These are phyloP conservation scores for Geotrichum ghanense DNA, from an alignment of 805 yeast species.

Conservation along the genomic window DNA sequence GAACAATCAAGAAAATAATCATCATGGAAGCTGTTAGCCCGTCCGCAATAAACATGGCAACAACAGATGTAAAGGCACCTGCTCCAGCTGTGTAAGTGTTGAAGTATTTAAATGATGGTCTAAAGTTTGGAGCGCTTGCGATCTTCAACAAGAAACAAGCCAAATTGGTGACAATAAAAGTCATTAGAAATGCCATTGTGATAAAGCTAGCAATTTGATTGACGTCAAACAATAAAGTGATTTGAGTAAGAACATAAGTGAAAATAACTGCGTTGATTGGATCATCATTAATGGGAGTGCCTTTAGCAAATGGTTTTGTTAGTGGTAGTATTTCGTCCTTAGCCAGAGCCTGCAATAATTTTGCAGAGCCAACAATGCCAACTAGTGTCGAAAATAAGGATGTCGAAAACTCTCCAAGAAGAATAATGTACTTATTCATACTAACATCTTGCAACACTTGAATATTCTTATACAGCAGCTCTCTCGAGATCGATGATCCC, in stretches of 20 bases:
- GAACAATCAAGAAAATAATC: constrained; percentile 47
- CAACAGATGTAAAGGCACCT: constrained; percentile 59
- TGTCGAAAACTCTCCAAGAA: constrained; percentile 86
- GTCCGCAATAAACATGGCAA: constrained; percentile 92
- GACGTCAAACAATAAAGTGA: constrained; percentile 79
- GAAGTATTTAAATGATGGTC: constrained; percentile 90
- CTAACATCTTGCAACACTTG: constrained; percentile 79
- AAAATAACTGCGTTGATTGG: constrained; percentile 56
- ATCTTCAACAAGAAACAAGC: constrained; percentile 84
- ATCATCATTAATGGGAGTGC: constrained; percentile 35
- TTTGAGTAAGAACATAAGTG: constrained; percentile 76
- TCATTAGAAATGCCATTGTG: constrained; percentile 95
- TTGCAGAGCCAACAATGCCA: constrained; percentile 93
- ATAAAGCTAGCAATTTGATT: constrained; percentile 91
- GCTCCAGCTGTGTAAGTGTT: constrained; percentile 67
- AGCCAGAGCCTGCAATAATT: constrained; percentile 82
- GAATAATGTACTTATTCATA: constrained; percentile 51
- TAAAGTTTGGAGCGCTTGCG: constrained; percentile 94
- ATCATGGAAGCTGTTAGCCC: constrained; percentile 77
- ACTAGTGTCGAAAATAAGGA: constrained; percentile 87
- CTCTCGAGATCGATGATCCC: constrained; percentile 73
- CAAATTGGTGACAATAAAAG: constrained; percentile 84
- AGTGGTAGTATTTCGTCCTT: constrained; percentile 84
- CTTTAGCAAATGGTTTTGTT: constrained; percentile 44
- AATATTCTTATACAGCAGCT: constrained; percentile 62